Evolutionary conservation across 768 basidiomycete species (phyloP).

Genomic region (Chalciporus sphaerocephalus): DNA sequence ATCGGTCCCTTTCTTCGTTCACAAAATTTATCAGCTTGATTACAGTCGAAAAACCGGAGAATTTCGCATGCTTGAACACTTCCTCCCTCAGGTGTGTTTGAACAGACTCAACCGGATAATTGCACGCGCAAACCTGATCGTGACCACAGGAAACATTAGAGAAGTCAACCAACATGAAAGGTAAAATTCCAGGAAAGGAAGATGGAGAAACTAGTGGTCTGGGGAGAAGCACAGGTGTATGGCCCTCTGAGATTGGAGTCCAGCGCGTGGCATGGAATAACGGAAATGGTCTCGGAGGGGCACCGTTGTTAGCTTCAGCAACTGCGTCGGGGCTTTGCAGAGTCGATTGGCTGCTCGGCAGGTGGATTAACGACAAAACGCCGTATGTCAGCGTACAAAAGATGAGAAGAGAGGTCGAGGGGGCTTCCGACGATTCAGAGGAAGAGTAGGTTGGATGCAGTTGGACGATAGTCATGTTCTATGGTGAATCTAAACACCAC

Average conservation of each 20-base stretch:
- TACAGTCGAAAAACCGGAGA: constrained; percentile 71
- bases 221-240: constrained; percentile 55
- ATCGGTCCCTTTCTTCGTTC: constrained; percentile 68
- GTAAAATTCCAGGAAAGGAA: constrained; percentile 28
- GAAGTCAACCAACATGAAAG: constrained; percentile 32
- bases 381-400: constrained; percentile 63
- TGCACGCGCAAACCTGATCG: background rate
- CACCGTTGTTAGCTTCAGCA: constrained; percentile 66
- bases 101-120: background rate
- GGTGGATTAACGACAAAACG: constrained; percentile 61
- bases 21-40: constrained; percentile 84
- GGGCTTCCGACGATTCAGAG: constrained; percentile 36
- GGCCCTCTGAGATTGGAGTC: constrained; percentile 75
- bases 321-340: constrained; percentile 84
- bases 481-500: background rate
- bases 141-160: constrained; percentile 43
- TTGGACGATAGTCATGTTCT: background rate
- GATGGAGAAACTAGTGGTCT: constrained; percentile 12
- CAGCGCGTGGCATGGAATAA: constrained; percentile 81
- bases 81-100: constrained; percentile 61
- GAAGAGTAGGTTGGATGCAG: constrained; percentile 7
- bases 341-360: constrained; percentile 76
- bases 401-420: constrained; percentile 56
- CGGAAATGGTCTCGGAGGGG: constrained; percentile 58
- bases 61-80: constrained; percentile 84